Conservation (phyloP, 495 filamentous ascomycete genomes). For the Diplogelasinospora grovesii region DNA sequence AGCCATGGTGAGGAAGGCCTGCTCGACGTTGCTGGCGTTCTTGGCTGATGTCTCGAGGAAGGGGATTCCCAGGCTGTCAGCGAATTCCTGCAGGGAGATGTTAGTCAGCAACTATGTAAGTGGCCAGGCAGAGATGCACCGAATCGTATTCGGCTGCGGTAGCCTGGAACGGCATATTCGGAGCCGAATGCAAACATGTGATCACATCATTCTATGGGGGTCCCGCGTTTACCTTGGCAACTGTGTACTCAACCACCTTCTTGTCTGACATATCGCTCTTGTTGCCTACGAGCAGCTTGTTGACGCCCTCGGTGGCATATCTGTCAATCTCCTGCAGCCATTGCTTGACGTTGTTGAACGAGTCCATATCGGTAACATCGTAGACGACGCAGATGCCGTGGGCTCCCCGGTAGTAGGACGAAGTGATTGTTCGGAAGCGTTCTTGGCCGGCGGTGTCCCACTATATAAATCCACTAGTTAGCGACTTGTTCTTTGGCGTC, state of each 20-base stretch:
- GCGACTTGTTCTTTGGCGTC: not conserved
- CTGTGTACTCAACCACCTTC: slow-evolving; percentile 99
- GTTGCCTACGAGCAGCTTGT: slow-evolving; percentile 98
- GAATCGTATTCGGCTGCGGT: too few species aligned
- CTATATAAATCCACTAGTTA: slow-evolving; percentile 40
- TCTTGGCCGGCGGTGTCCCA: slow-evolving; percentile 99
- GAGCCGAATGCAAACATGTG: too few species aligned
- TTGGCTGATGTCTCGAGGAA: slow-evolving; percentile 99
- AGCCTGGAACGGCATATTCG: too few species aligned
- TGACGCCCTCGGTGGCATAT: slow-evolving; percentile 97
- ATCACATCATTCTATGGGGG: too few species aligned
- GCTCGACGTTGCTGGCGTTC: slow-evolving; percentile 98
- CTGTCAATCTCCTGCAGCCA: slow-evolving; percentile 99
- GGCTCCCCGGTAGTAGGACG: slow-evolving; percentile 96
- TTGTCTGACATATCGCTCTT: slow-evolving; percentile 99
- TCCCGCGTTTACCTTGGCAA: slow-evolving; percentile 86
- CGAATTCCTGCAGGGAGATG: slow-evolving; percentile 68
- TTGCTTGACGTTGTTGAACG: slow-evolving; percentile 99
- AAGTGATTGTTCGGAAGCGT: slow-evolving; percentile 98
- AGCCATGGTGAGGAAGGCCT: slow-evolving; percentile 99
- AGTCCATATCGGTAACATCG: slow-evolving; percentile 99
- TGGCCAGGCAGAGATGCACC: not conserved
- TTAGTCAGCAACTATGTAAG: not conserved
- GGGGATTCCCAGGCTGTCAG: slow-evolving; percentile 96
- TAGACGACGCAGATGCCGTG: slow-evolving; percentile 99